Base-by-base conservation (phyloP, 192 early-diverging fungal genomes). In the Podochytrium sp. region DNA sequence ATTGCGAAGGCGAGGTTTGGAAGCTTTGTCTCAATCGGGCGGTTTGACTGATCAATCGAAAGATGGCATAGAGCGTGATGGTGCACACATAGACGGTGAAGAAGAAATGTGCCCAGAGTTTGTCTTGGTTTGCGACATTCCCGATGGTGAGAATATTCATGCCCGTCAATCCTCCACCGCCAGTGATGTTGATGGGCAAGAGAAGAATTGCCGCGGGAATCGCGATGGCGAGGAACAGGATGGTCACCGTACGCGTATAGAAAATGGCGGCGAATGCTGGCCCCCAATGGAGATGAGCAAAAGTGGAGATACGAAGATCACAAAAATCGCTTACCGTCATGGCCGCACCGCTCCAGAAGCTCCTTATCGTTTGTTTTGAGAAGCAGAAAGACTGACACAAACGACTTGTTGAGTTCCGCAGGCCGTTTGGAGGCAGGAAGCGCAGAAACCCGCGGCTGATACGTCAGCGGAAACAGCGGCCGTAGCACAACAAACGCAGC, bases 231-330 rank as follows among this genome's bases (percentile, higher is more conserved):
- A 57, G 37, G 76, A 95, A 95, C 41, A 93, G 76, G 0, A 87
- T 81, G 37, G 91, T 84, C 61, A 87, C 86, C 57, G 88, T 80
- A 29, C 89, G 85, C 47, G 92, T 84, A 52, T 90, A 91, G 30
- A 87, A 86, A 41, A 96, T 71, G 65, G 91, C 87, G 86, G 94
- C 91, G 73, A 89, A 96, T 0, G 90, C 83, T 86, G 80, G 59
- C 79, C 78, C 14, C 18, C 14, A 57, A n/a, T n/a, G 34, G 30
- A 39, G 27, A 39, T 14, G n/a, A 34, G 29, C 69, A 56, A 73
- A 62, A 32, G 18, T 38, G 41, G 35, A 37, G 25, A 2, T 30
- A 12, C 20, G 53, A 42, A 7, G 18, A 32, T 47, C 23, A 52
- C 18, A 14, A 20, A 67, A 56, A 10, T 32, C 57, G 29, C 65